These are phyloP conservation scores for Cucurbita moschata DNA, from an alignment of 306 rosid species.

Conservation along the genomic window DNA sequence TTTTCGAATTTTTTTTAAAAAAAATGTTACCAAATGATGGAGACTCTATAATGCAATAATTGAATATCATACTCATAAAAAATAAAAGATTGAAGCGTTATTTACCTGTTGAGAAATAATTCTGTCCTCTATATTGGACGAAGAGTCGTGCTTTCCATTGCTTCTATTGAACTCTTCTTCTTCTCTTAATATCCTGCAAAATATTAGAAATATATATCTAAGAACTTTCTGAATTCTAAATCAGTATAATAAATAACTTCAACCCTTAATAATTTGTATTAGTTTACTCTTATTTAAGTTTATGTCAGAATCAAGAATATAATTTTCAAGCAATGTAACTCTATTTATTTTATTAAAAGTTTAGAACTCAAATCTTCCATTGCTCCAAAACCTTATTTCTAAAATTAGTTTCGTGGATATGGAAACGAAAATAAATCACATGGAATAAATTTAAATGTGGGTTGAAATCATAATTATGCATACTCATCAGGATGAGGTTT, in stretches of 20 bases:
- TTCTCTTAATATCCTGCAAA: not conserved
- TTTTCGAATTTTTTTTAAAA: not conserved
- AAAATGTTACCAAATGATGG: no score
- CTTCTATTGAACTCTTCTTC: not conserved
- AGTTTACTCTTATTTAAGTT: no score
- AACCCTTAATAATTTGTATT: not conserved
- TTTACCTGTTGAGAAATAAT: not conserved
- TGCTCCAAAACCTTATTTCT: not conserved
- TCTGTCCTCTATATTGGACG: not conserved
- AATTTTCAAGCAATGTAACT: no score
- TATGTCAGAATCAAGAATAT: no score
- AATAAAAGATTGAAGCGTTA: not conserved
- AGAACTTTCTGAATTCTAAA: not conserved
- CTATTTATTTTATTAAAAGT: no score
- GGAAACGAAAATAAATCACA: not conserved
- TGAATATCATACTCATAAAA: not conserved
- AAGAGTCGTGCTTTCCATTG: not conserved
- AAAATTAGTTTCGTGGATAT: not conserved
- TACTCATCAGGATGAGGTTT: not conserved
- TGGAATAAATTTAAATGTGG: not conserved
- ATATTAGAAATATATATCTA: not conserved
- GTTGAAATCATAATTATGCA: not conserved
- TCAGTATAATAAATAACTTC: not conserved
- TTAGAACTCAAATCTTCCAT: no score
- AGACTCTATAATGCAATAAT: not conserved